These are phyloP conservation scores for Daldinia bambusicola DNA, from an alignment of 495 filamentous ascomycete species.

Conservation along the genomic window DNA sequence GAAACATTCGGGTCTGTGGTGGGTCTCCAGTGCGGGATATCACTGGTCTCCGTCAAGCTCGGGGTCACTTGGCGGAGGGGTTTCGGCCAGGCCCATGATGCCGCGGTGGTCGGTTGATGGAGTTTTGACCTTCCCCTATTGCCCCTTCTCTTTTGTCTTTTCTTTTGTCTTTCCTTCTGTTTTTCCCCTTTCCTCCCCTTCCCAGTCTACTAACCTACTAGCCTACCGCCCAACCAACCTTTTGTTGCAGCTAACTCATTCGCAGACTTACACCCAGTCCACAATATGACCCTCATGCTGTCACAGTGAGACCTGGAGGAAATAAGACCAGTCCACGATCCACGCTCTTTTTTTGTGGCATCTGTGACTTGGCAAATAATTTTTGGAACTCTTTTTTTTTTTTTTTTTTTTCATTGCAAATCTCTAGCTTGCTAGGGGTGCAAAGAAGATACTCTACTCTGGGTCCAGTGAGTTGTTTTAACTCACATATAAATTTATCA, in stretches of 20 bases:
- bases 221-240: neutral
- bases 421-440: neutral
- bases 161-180: neutral
- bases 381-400: no score
- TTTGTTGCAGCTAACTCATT: neutral
- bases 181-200: neutral
- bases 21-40: constrained; percentile 4
- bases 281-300: neutral
- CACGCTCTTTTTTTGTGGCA: neutral
- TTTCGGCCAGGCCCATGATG: neutral
- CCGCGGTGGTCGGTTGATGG: constrained; percentile 4
- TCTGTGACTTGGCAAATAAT: no score
- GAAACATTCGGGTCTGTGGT: constrained; percentile 9
- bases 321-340: neutral
- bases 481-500: no score
- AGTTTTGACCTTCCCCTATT: neutral
- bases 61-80: constrained; percentile 3
- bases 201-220: no score
- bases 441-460: no score
- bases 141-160: neutral
- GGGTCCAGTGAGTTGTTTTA: no score
- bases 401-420: constrained; percentile 9
- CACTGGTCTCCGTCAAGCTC: neutral
- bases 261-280: neutral
- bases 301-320: neutral